Evolutionary conservation across 2,329 filamentous ascomycete genomes (phyloP), one percentile per base, ranked within the genome.

Genomic region (Tetracladium maxilliforme): DNA sequence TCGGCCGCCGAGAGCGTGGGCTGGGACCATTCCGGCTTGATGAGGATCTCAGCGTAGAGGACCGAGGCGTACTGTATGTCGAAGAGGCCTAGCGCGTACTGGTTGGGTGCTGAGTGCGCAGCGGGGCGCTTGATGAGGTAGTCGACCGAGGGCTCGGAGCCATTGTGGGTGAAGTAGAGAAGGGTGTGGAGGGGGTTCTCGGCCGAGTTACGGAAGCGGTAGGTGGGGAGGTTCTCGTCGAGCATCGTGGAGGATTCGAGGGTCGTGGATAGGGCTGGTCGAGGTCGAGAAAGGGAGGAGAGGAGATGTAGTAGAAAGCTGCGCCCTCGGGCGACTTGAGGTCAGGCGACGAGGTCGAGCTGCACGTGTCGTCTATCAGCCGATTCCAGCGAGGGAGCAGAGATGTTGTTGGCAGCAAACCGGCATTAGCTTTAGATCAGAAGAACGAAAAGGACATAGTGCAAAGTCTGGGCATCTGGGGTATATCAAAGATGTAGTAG

Each of bases 221-320:
- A 74, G 22, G 64, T 83, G 28, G 86, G 86, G n/a, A 94, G 70
- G 50, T 86, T 92, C 49, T 92, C 82, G 71, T 93, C 84, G 41
- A 92, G 67, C 84, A 93, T 93, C 30, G 35, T 48, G 39, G 30
- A 21, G 26, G 23, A 19, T 16, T 23, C 9, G 9, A 10, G 12
- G 21, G 21, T 8, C 21, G 8, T 9, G 21, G 8, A 12, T 9
- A 9, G 21, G 18, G 18, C 18, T 8, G 11, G 11, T 19, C 18
- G 18, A 19, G 18, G 11, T 8, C 18, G 18, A 11, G 18, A 11
- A 19, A 8, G 9, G 18, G 18, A 19, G 11, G 18, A 19, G 9
- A 19, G 18, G 8, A 19, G 8, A 19, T 19, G 11, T 19, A 19
- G 18, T n/a, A n/a, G n/a, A n/a, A n/a, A n/a, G n/a, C n/a, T n/a